Base-by-base conservation (phyloP, 495 filamentous ascomycete genomes). In the Sabuloglossum arenarium region DNA sequence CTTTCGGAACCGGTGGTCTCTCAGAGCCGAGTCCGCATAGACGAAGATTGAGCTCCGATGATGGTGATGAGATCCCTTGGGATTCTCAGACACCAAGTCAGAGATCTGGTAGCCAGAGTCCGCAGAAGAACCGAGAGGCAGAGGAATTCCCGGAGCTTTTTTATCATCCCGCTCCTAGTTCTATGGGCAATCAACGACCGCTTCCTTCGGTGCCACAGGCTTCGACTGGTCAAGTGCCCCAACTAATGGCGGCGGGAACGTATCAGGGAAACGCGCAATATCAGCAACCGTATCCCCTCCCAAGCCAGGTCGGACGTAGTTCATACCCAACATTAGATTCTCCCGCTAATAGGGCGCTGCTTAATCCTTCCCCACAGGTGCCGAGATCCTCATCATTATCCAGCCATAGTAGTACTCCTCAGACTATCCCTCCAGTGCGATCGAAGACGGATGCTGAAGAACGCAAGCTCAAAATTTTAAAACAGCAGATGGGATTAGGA, bases 381-480 rank as follows among this genome's bases (percentile, higher is more conserved):
- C 89, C 91, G 54, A 78, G 93, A 65, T 93, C 89, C 12, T 85
- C 86, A 6, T 95, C 89, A 32, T 65, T 96, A 46, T 80, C 84
- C 27, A 86, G 77, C 59, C 84, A 89, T 65, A 82, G 79, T 58
- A 87, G 81, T 61, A 82, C 85, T 21, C 88, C 88, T 54, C 81
- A 81, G 62, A 75, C 88, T 60, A 74, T 85, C 57, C 78, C 87
- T 39, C 88, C 89, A 32, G 84, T 85, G 39, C 80, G 91, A 58
- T 95, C 91, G 5, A 88, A 94, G 70, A 99, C 91, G 21, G 91
- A 99, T 69, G 91, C 91, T 24, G 84, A 91, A 51, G 75, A 79
- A 45, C 64, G 73, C 56, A 72, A 74, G 53, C 70, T 64, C 16
- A 76, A 67, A 72, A 73, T 73, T 39, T 73, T 80, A 50, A 75